A percentile compares a stretch with the other conserved stretches of the same genome.
Evolutionary conservation across 257 asterid species (phyloP).

Genomic region (Cordia subcordata): DNA sequence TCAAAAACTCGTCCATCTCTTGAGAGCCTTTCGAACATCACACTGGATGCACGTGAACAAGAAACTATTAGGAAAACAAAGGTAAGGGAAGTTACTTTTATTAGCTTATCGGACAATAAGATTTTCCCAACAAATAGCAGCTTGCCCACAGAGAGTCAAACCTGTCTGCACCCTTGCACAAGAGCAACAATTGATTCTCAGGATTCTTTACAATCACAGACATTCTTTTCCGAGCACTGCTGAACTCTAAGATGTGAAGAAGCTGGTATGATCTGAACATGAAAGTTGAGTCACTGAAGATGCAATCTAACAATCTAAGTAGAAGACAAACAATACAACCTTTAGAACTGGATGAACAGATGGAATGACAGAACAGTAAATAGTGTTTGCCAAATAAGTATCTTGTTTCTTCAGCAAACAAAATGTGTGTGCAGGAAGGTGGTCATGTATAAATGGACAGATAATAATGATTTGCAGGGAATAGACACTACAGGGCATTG

Average conservation of each 20-base stretch:
- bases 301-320: background rate
- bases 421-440: too few species aligned
- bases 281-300: slow-evolving; percentile 11
- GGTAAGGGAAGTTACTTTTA: slow-evolving; percentile 3
- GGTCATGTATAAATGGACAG: too few species aligned
- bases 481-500: too few species aligned
- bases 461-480: too few species aligned
- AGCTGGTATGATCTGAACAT: slow-evolving; percentile 66
- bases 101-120: slow-evolving; percentile 5
- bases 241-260: slow-evolving; percentile 87
- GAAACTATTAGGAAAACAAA: slow-evolving; percentile 13
- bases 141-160: slow-evolving; percentile 20
- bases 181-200: slow-evolving; percentile 73
- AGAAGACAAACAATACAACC: background rate
- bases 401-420: too few species aligned
- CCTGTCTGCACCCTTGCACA: slow-evolving; percentile 98
- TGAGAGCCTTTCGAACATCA: slow-evolving; percentile 78
- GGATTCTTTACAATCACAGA: slow-evolving; percentile 68
- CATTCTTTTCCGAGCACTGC: slow-evolving; percentile 93
- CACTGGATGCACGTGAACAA: slow-evolving; percentile 38
- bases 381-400: background rate
- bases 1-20: slow-evolving; percentile 37
- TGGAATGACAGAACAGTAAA: too few species aligned
- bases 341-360: background rate
- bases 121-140: background rate